Conservation (phyloP, 768 basidiomycete species). For the Lanmaoa rubissima region DNA sequence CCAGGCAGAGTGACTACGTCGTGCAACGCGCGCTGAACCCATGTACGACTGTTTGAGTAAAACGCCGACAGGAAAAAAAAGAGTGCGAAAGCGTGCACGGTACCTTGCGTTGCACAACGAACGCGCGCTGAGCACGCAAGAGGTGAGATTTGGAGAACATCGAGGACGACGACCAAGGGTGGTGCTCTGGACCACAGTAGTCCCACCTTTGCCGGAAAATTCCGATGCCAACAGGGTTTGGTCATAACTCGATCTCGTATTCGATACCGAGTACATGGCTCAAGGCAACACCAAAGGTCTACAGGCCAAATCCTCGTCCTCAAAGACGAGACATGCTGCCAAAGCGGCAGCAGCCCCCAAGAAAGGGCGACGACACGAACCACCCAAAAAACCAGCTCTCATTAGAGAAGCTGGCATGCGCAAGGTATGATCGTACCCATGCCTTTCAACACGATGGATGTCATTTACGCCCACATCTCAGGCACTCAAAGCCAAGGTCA, state of each 20-base stretch:
- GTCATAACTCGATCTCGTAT: neutral
- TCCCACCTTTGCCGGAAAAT: conserved; percentile 23
- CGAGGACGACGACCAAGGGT: conserved; percentile 18
- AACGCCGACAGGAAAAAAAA: neutral
- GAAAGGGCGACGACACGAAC: conserved; percentile 74
- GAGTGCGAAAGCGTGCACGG: neutral
- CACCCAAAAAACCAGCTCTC: conserved; percentile 76
- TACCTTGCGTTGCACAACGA: conserved; percentile 49
- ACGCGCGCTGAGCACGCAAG: conserved; percentile 52
- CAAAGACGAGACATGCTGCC: conserved; percentile 51
- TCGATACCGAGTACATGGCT: conserved; percentile 44
- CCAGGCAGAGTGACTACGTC: conserved; percentile 63
- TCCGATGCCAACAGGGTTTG: conserved; percentile 11
- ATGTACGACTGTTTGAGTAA: neutral
- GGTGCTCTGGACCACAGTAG: neutral
- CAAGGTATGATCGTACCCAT: conserved; percentile 46
- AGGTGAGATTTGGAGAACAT: conserved; percentile 47
- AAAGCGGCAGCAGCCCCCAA: conserved; percentile 71
- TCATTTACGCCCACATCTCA: conserved; percentile 29
- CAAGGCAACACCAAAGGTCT: conserved; percentile 88
- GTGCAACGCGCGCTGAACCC: conserved; percentile 64
- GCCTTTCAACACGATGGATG: neutral
- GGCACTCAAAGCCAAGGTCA: conserved; percentile 88
- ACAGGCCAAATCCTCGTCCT: conserved; percentile 47
- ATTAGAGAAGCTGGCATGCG: conserved; percentile 78